Evolutionary conservation across 129 eudicot genomes (phyloP), one percentile per base, ranked within the genome.

Genomic region (Smallanthus sonchifolius): DNA sequence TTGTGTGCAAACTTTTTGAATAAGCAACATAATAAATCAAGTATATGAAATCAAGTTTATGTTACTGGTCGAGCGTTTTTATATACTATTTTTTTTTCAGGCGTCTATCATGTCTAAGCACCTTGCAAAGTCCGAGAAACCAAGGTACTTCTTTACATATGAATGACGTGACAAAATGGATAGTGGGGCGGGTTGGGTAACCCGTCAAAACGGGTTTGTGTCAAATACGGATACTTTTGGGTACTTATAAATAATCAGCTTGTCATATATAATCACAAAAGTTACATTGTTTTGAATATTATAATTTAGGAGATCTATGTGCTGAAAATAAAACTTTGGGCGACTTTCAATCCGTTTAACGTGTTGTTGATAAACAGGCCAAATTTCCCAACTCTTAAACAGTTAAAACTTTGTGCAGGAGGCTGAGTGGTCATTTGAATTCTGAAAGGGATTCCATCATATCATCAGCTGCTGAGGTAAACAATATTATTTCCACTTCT

Each of bases 41-140:
- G 70, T 37, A 16, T 39, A 9, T n/a, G n/a, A 64, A 64, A 15
- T 38, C 32, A 37, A 7, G 70, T 37, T 8, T 39, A 9, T 64
- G 15, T 61, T 0, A 37, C 16, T 13, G 48, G 19, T 35, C 30
- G 1, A 64, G n/a, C 16, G 4, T 40, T 35, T 54, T 6, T 37
- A 49, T 17, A 9, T 72, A 55, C 20, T 11, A 43, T 43, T 19
- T 17, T 48, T 70, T 14, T 69, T 78, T 73, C 92, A 95, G 99
- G 97, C 96, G 60, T 91, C 99, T 57, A 82, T 95, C 59, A 91
- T 95, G 96, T 88, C 97, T 79, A 94, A 90, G 72, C 97, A 88
- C 56, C 75, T 86, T 19, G 71, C 93, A 3, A 91, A 87, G 76
- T 84, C 99, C 20, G 96, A 91, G 69, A 91, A 77, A 84, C 99